These are phyloP conservation scores for Xylariaceae sp. DNA, from an alignment of 2,329 filamentous ascomycete species.

Conservation along the genomic window DNA sequence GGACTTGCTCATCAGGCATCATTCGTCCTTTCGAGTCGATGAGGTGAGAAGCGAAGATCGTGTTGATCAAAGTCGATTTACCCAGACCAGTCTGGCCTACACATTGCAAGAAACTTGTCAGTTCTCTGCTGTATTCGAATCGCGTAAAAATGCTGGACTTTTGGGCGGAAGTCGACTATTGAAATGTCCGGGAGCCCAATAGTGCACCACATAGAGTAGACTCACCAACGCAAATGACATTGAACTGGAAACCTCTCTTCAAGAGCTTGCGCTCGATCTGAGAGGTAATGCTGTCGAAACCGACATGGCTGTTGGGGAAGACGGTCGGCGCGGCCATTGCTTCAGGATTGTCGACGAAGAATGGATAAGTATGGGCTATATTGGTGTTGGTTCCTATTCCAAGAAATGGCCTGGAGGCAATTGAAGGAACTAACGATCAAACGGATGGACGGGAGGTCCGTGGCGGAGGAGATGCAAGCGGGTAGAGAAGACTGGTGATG, in stretches of 20 bases:
- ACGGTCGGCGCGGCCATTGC: constrained; percentile 66
- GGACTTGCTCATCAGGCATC: constrained; percentile 85
- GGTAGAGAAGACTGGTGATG: constrained; percentile 2
- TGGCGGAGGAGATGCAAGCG: no score
- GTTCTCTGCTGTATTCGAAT: constrained; percentile 11
- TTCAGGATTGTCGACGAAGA: constrained; percentile 25
- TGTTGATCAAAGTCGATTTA: constrained; percentile 99
- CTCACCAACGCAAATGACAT: constrained; percentile 98
- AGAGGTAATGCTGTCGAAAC: constrained; percentile 99
- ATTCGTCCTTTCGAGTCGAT: constrained; percentile 98
- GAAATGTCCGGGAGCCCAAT: not conserved
- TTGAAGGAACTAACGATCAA: constrained; percentile 21
- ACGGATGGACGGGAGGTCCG: constrained; percentile 15
- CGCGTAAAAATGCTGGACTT: no score
- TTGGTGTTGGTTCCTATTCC: constrained; percentile 30
- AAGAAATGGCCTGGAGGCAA: constrained; percentile 33
- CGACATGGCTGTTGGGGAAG: constrained; percentile 96
- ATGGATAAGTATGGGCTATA: constrained; percentile 22
- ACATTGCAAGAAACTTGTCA: constrained; percentile 27
- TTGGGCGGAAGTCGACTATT: not conserved
- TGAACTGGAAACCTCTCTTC: constrained; percentile 99
- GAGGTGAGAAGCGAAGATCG: constrained; percentile 98
- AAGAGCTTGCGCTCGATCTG: constrained; percentile 99
- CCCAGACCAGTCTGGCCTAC: constrained; percentile 95
- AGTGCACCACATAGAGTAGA: constrained; percentile 27